Evolutionary conservation across 768 basidiomycete species (phyloP), one percentile per base, ranked within the genome.

Genomic region (Saitozyma podzolica): DNA sequence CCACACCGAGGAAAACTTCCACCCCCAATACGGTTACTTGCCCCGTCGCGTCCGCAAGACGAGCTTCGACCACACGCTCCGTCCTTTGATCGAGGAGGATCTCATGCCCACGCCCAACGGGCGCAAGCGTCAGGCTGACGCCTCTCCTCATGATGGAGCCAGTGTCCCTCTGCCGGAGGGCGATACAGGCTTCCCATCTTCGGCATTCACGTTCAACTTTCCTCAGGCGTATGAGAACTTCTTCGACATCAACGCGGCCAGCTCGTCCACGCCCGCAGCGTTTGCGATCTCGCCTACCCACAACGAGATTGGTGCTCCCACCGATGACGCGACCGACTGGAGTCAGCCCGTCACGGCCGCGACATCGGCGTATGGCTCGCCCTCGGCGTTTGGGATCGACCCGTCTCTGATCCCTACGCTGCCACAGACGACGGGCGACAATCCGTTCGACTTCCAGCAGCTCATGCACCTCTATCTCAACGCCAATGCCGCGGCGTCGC

Each of bases 31-130:
- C 54, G 77, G 76, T 0, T 75, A 71, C 45, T 90, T 92, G 76
- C 90, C 92, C 56, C 85, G 88, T 63, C 89, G 89, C 79, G 90
- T 92, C 62, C 86, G 92, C 64, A 96, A 96, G 83, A 91, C 92
- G 51, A 92, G 91, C 80, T 95, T 93, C 78, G 92, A 96, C 79
- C 92, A 93, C 80, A 93, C 92, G 4, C 88, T 94, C 47, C 84
- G 85, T 43, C 85, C 85, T 66, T 85, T 88, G 64, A 55, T 42
- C 9, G 58, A 58, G 40, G 87, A 75, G 86, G 90, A 45, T 78
- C 86, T 66, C 83, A 85, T 49, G 59, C 64, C 59, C 52, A 53
- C 57, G 48, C 37, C 58, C 42, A 74, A 77, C 54, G 67, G 69
- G 40, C 60, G 88, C 16, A 78, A 76, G 63, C 68, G 77, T 40